Base-by-base conservation (phyloP, 1,139 yeast species). In the Magnusiomyces clavatus region DNA sequence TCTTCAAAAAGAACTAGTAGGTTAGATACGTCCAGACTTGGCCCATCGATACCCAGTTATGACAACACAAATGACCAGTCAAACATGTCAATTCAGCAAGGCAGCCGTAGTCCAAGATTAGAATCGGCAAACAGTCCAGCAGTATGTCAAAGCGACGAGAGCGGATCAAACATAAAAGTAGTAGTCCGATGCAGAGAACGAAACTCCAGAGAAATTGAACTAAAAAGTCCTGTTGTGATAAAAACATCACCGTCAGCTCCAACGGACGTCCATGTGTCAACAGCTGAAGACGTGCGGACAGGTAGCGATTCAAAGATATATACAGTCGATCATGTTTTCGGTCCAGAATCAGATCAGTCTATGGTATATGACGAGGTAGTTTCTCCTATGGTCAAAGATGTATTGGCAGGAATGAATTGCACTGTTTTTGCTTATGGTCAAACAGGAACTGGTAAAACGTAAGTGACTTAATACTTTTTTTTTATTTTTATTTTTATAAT, bases 141-240 rank as follows among this genome's bases (percentile, higher is more conserved):
- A n/a, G 34, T n/a, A 17, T 24, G 6, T 35, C 66, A n/a, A 6
- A 64, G 47, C 60, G 52, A 46, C 20, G 56, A 54, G 2, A 41
- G 42, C 6, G 66, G 62, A 12, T 57, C 75, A 49, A 78, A 85
- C 63, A 85, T 86, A 51, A 84, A 84, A 60, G 97, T 90, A 29
- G 86, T 86, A 2, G 95, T 89, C 29, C 78, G 97, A 59, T 89
- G 97, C 65, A 76, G 97, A 51, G 95, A 87, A 2, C 74, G 97
- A 46, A 87, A 81, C 60, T 74, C 77, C 42, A 77, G 83, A 50
- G 97, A 89, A 62, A 73, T 83, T 10, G 72, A 74, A 35, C 81
- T 85, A 14, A 85, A 84, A 59, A 81, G 89, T 50, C 83, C 89
- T 2, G 82, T 84, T 6, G 83, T 88, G 12, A 85, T 88, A 8